Base-by-base conservation (phyloP, 2,329 filamentous ascomycete genomes). In the Lecanoromycetidae sp. region DNA sequence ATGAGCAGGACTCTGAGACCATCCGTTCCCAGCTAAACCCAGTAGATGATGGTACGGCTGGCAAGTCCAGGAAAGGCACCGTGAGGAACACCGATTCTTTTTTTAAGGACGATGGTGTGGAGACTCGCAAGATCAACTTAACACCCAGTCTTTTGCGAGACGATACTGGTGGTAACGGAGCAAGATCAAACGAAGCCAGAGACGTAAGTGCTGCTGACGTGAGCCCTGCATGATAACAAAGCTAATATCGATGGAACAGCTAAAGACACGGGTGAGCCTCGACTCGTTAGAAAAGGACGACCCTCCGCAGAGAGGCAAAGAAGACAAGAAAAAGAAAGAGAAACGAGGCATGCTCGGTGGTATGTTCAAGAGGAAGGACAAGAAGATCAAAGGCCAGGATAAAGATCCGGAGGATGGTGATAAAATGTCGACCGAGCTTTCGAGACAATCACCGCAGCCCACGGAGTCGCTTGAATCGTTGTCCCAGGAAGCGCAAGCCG, bases 101-200 rank as follows among this genome's bases (percentile, higher is more conserved):
- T 71, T 95, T 95, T 72, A 94, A 87, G 64, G 91, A 96, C 59
- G 90, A 98, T 59, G 87, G 79, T 26, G 83, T 87, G 30, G 91
- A 96, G 64, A 95, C 91, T 2, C 87, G 93, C 65, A 96, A 96
- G 69, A 96, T 98, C 56, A 94, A 88, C 0, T 75, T 98, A 36
- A 98, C 91, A 3, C 91, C 91, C 1, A 94, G 94, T 56, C 68
- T 98, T 44, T 70, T 96, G 33, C 80, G 90, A 34, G 90, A 96
- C 55, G 88, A 95, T 54, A 69, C 70, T 9, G 63, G 54, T 50
- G 57, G 49, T 27, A 45, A 49, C 22, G 44, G 17, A 15, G 12
- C 49, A 7, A 43, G 38, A 41, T 46, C 57, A 10, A 58, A 43
- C 34, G 66, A 69, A 13, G 52, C 57, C 40, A 67, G 61, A 61